A percentile compares a stretch with the other conserved stretches of the same genome.
These are phyloP conservation scores for Candida oleophila DNA, from an alignment of 805 yeast genomes.

Conservation along the genomic window DNA sequence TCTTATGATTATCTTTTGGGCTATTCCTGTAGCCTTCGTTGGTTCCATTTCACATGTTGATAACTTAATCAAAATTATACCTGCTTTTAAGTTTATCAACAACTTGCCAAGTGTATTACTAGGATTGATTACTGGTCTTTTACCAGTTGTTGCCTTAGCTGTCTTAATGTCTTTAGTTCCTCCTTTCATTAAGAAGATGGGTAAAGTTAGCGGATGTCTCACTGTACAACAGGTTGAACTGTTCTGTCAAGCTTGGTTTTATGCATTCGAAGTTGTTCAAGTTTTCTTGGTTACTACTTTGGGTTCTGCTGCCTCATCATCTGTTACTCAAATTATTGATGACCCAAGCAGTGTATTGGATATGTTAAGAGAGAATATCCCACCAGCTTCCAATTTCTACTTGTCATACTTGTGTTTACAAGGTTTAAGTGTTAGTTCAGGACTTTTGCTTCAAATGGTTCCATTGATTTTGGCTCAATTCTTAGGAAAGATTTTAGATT, in stretches of 20 bases:
- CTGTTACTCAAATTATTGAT: slow-evolving; percentile 64
- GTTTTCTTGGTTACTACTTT: slow-evolving; percentile 82
- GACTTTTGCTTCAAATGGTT: slow-evolving; percentile 71
- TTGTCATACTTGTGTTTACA: slow-evolving; percentile 77
- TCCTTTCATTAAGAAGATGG: slow-evolving; percentile 63
- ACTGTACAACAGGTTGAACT: slow-evolving; percentile 71
- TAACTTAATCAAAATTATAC: slow-evolving; percentile 51
- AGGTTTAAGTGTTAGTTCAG: slow-evolving; percentile 79
- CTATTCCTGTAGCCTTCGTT: slow-evolving; percentile 76
- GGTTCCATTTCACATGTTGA: slow-evolving; percentile 72
- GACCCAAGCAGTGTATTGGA: slow-evolving; percentile 73
- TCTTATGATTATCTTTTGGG: slow-evolving; percentile 62
- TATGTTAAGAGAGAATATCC: slow-evolving; percentile 72
- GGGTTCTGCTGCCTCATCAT: slow-evolving; percentile 80
- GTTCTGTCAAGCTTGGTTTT: slow-evolving; percentile 86
- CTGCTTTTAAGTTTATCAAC: slow-evolving; percentile 55
- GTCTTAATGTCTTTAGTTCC: slow-evolving; percentile 68
- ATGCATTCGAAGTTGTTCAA: slow-evolving; percentile 87
- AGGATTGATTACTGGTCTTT: slow-evolving; percentile 66
- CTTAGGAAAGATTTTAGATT: slow-evolving; percentile 70
- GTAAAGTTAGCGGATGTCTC: slow-evolving; percentile 68
- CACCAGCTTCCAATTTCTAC: slow-evolving; percentile 89
- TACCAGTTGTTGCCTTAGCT: slow-evolving; percentile 67
- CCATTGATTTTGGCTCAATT: slow-evolving; percentile 69
- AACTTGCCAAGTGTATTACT: slow-evolving; percentile 51